Percentiles rank a stretch among this genome's conserved stretches.
Evolutionary conservation across 371 early-diverging fungal species (phyloP).

Genomic region (Syncephalastrum contaminatum): DNA sequence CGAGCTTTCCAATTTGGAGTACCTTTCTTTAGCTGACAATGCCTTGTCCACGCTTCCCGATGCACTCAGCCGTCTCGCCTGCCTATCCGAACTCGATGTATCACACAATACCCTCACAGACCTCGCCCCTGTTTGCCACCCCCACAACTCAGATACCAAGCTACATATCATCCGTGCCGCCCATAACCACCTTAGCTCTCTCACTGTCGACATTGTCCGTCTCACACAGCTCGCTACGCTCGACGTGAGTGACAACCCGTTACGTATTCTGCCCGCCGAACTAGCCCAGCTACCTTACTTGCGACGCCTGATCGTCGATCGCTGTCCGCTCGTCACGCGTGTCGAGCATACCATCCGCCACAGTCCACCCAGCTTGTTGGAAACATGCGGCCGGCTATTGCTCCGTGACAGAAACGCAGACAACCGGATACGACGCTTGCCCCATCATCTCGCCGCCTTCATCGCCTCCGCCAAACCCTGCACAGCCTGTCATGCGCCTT

Average conservation of each 20-base stretch:
- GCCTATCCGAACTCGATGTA: conserved; percentile 65
- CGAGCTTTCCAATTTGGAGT: conserved; percentile 46
- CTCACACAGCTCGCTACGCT: conserved; percentile 48
- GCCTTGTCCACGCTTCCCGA: conserved; percentile 46
- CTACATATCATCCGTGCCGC: conserved; percentile 48
- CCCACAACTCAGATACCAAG: conserved; percentile 34
- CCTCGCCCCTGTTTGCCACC: conserved; percentile 60
- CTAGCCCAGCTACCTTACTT: conserved; percentile 65
- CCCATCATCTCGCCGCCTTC: conserved; percentile 57
- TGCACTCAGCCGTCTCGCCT: conserved; percentile 62
- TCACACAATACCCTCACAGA: conserved; percentile 61
- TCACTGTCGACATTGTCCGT: conserved; percentile 55
- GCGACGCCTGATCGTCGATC: conserved; percentile 55
- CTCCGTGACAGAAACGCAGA: conserved; percentile 4
- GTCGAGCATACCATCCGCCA: conserved; percentile 20
- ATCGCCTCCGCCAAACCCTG: conserved; percentile 70
- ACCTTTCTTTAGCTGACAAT: conserved; percentile 43
- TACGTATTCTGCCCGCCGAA: conserved; percentile 73
- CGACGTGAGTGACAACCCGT: conserved; percentile 68
- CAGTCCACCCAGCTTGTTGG: conserved; percentile 61
- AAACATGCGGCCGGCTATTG: conserved; percentile 73
- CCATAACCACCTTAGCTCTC: conserved; percentile 45
- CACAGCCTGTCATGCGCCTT: conserved; percentile 87
- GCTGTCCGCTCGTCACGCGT: conserved; percentile 45
- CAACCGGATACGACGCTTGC: conserved; percentile 17